Evolutionary conservation across 208 protist species (phyloP), one percentile per base, ranked within the genome.

Genomic region (Trypanosoma vivax): DNA sequence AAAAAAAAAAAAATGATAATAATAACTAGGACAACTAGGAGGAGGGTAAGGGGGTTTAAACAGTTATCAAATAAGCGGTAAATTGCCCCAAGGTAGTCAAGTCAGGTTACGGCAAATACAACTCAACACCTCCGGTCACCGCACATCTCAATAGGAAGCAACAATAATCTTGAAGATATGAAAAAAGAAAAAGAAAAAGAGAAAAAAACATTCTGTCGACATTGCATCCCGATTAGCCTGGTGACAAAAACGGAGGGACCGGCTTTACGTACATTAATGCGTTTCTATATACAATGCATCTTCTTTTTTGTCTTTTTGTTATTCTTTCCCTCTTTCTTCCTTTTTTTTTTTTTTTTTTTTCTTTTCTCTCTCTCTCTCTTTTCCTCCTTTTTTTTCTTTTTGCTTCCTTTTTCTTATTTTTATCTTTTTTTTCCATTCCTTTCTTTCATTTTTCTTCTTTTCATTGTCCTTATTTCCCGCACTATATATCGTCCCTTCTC

Each of bases 301-400:
- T 30, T 21, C 24, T 30, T 31, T 28, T 49, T 33, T 23, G 27
- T 50, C 41, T 39, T 29, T 40, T 34, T 25, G 21, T 9, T 50
- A 18, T 52, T 34, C 33, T 31, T 39, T 50, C n/a, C 30, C 11
- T 42, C 31, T 42, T 34, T 57, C 42, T 57, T 48, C n/a, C 10
- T 40, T 43, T 21, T 41, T 43, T 23, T 43, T 40, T 29, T 41
- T 29, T 4, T 23, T 23, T 33, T 11, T 33, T 9, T n/a, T 6
- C 18, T 33, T 29, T 10, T 13, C 9, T 33, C 14, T 21, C 3
- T 5, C 24, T 31, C 9, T 37, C 46, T 14, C 37, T 21, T 51
- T 21, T 34, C 28, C 16, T 46, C 21, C 24, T 3, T 50, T 13
- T 49, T 28, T 23, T 28, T 30, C 5, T 33, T 45, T 55, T 41